Evolutionary conservation across 2,329 filamentous ascomycete genomes (phyloP).

Genomic region (Beauveria pseudobassiana): DNA sequence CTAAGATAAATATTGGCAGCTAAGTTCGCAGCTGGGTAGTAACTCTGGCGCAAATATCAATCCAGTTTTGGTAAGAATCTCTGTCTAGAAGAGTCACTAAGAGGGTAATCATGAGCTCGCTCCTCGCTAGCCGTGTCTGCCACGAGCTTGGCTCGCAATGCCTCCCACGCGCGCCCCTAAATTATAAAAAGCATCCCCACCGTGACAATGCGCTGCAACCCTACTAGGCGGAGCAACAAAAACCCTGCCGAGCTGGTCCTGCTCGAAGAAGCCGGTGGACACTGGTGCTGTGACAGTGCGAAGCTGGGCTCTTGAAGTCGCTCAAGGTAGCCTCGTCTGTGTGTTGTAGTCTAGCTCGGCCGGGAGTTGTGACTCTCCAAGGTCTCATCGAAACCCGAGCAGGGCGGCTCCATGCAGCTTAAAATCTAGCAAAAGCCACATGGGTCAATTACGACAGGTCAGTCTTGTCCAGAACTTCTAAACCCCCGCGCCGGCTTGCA

Average conservation of each 20-base stretch:
- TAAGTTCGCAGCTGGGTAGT: not conserved
- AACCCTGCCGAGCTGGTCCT: not conserved
- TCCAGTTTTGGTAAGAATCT: not conserved
- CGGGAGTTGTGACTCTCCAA: not conserved
- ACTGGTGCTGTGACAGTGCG: not conserved
- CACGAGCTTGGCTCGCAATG: not conserved
- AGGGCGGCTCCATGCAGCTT: not conserved
- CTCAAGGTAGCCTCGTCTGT: not conserved
- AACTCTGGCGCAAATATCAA: not conserved
- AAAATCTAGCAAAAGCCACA: conserved; percentile 3
- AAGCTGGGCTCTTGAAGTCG: not conserved
- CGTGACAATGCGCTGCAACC: not conserved
- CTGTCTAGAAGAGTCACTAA: not conserved
- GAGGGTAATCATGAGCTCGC: not conserved
- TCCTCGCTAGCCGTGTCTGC: not conserved
- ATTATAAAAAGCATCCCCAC: not conserved
- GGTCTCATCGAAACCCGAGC: not conserved
- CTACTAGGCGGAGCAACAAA: not conserved
- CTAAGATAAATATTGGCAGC: not conserved
- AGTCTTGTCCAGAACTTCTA: not conserved
- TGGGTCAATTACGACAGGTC: conserved; percentile 8
- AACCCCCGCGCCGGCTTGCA: not conserved
- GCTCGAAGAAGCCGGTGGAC: not conserved
- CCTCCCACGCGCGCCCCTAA: not conserved
- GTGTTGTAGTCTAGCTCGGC: not conserved